phyloP scores from a whole-genome alignment of 352 stramenopile species.

The Phytophthora megakarya region DNA sequence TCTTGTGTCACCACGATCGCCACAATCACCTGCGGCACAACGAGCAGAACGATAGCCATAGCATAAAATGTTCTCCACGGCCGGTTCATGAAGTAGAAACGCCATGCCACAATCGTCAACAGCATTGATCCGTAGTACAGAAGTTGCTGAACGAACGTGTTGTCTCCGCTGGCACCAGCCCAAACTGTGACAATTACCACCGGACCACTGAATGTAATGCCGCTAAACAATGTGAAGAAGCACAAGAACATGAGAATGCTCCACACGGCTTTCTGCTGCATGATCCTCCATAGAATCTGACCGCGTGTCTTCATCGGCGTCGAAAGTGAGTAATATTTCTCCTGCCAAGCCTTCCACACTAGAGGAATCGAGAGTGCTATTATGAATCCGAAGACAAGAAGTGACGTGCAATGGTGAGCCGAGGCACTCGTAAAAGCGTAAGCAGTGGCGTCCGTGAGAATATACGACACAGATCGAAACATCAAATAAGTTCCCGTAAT shows the following conservation, averaged over 20 bases:
- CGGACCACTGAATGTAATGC: constrained; percentile 39
- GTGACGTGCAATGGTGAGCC: constrained; percentile 11
- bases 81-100: constrained; percentile 48
- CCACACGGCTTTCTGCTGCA: constrained; percentile 55
- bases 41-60: constrained; percentile 28
- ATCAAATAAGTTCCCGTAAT: constrained; percentile 54
- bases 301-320: constrained; percentile 37
- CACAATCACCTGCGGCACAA: constrained; percentile 35
- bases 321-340: constrained; percentile 42
- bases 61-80: constrained; percentile 47
- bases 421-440: constrained; percentile 10
- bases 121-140: constrained; percentile 33
- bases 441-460: constrained; percentile 19
- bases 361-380: constrained; percentile 34
- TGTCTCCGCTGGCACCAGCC: constrained; percentile 34
- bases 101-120: constrained; percentile 40
- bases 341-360: constrained; percentile 37
- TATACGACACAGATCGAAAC: constrained; percentile 31
- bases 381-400: constrained; percentile 33
- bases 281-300: constrained; percentile 48
- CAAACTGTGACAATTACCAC: constrained; percentile 29
- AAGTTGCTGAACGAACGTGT: constrained; percentile 28
- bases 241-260: constrained; percentile 44
- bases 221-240: constrained; percentile 48
- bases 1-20: constrained; percentile 36